A percentile compares a stretch with the other conserved stretches of the same genome.
phyloP scores from a whole-genome alignment of 2,329 filamentous ascomycete species.

The Dothistroma septosporum region DNA sequence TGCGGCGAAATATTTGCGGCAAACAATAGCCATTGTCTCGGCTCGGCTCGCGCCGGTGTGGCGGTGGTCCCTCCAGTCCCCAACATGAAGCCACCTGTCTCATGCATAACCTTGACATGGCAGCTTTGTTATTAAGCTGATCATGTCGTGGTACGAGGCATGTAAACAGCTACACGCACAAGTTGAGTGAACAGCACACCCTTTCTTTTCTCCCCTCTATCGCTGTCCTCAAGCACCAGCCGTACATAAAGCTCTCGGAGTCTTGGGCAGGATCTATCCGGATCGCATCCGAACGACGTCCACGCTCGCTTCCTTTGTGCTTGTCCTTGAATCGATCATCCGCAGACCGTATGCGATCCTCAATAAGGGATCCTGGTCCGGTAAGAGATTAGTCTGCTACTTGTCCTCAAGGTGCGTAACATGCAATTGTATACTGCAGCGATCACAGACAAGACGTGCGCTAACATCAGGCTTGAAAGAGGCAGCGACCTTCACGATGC shows the following conservation, averaged over 20 bases:
- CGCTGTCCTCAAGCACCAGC: background rate
- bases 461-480: conserved; percentile 20
- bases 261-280: background rate
- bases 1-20: background rate
- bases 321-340: conserved; percentile 6
- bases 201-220: background rate
- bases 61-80: background rate
- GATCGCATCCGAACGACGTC: background rate
- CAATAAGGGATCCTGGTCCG: conserved; percentile 16
- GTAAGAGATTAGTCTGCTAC: conserved; percentile 4
- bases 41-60: background rate
- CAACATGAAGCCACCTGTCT: conserved; percentile 2
- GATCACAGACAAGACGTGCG: conserved; percentile 10
- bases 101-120: background rate
- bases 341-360: conserved; percentile 11
- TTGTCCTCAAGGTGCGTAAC: conserved; percentile 11
- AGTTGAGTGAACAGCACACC: background rate
- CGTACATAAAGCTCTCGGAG: conserved; percentile 1
- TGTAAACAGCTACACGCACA: background rate
- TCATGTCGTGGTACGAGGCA: background rate
- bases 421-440: background rate
- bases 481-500: conserved; percentile 20
- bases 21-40: background rate
- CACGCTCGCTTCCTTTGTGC: conserved; percentile 9
- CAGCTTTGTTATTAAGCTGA: background rate